Evolutionary conservation across 805 yeast genomes (phyloP).

Genomic region (Candida boleticola): DNA sequence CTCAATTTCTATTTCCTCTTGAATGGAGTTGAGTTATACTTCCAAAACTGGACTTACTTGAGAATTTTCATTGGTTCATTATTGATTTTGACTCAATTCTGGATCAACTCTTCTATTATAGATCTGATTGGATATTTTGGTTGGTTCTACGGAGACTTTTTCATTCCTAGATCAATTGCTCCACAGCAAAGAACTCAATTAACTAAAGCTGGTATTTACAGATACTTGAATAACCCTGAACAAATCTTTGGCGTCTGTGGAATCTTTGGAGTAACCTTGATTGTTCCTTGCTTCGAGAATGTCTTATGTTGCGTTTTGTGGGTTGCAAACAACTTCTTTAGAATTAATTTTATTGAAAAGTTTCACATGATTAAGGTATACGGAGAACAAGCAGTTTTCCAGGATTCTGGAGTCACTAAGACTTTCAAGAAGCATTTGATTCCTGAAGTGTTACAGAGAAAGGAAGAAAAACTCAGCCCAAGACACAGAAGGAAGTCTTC

Average conservation of each 20-base stretch:
- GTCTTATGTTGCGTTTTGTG: slow-evolving; percentile 54
- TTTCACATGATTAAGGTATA: slow-evolving; percentile 76
- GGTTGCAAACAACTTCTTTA: slow-evolving; percentile 63
- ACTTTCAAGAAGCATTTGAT: slow-evolving; percentile 42
- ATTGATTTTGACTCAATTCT: slow-evolving; percentile 56
- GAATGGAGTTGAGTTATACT: slow-evolving; percentile 17
- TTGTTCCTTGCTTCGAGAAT: slow-evolving; percentile 51
- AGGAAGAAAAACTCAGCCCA: slow-evolving; percentile 19
- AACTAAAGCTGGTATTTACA: slow-evolving; percentile 77
- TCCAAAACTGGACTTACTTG: slow-evolving; percentile 43
- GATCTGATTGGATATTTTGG: slow-evolving; percentile 78
- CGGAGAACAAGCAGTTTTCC: slow-evolving; percentile 58
- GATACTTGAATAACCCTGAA: slow-evolving; percentile 82
- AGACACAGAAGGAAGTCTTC: slow-evolving; percentile 24
- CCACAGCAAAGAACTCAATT: slow-evolving; percentile 42
- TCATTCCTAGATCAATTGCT: slow-evolving; percentile 49
- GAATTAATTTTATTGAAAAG: slow-evolving; percentile 71
- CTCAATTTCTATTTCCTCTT: slow-evolving; percentile 30
- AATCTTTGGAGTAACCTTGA: slow-evolving; percentile 70
- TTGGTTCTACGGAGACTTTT: slow-evolving; percentile 90
- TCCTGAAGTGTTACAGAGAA: slow-evolving; percentile 37
- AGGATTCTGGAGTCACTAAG: slow-evolving; percentile 50
- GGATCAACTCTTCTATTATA: slow-evolving; percentile 69
- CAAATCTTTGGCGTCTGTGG: slow-evolving; percentile 76
- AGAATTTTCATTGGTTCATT: slow-evolving; percentile 58